Evolutionary conservation across 805 yeast genomes (phyloP).

Genomic region (Metschnikowia drakensbergensis): DNA sequence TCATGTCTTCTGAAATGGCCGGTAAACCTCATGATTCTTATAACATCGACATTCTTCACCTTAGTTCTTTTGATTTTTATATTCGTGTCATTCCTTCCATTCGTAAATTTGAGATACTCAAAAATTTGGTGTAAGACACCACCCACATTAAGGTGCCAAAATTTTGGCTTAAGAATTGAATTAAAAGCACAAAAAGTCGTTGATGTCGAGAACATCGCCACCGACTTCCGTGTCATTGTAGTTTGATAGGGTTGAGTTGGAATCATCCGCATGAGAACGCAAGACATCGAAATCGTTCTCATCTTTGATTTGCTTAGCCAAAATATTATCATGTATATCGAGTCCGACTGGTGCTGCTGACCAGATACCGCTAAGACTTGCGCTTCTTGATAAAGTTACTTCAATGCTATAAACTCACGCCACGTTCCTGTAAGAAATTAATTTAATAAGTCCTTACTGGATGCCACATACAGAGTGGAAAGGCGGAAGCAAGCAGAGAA

Average conservation of each 20-base stretch:
- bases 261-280: constrained; percentile 8
- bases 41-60: not conserved
- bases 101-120: constrained; percentile 7
- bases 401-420: constrained; percentile 30
- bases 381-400: constrained; percentile 23
- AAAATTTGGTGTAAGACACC: constrained; percentile 5
- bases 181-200: constrained; percentile 31
- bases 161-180: constrained; percentile 14
- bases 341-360: constrained; percentile 41
- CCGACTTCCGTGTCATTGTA: constrained; percentile 5
- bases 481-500: constrained; percentile 30
- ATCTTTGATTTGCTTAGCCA: not conserved
- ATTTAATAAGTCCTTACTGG: constrained; percentile 4
- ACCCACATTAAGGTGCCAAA: constrained; percentile 12
- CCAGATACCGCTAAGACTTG: constrained; percentile 16
- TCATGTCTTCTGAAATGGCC: not conserved
- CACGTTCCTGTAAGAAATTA: constrained; percentile 12
- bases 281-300: constrained; percentile 1
- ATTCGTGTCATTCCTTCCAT: constrained; percentile 4
- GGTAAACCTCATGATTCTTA: not conserved
- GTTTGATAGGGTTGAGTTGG: constrained; percentile 8
- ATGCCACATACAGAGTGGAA: constrained; percentile 2
- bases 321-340: constrained; percentile 22
- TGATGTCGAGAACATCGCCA: constrained; percentile 24
- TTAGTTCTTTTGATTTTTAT: constrained; percentile 7